A percentile compares a stretch with the other conserved stretches of the same genome.
Conservation (phyloP, 768 basidiomycete species). For the Suillus decipiens region DNA sequence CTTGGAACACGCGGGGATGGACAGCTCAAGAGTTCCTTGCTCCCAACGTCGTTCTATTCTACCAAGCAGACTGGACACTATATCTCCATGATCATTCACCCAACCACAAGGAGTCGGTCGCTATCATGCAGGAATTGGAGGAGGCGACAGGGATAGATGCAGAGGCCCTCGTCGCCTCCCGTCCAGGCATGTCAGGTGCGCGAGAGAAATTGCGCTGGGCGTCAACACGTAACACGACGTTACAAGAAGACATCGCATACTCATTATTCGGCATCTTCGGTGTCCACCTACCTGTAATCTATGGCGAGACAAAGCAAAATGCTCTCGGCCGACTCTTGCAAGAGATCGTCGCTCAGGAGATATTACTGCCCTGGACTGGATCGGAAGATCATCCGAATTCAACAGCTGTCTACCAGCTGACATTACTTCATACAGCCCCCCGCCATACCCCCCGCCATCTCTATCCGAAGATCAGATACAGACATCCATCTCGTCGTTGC, state of each 20-base stretch:
- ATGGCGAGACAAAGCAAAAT: not conserved
- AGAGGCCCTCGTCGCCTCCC: not conserved
- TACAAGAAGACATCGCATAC: not conserved
- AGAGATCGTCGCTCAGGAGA: slow-evolving; percentile 1
- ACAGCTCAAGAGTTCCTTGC: not conserved
- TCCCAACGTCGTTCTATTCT: not conserved
- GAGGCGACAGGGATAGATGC: not conserved
- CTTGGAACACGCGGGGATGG: not conserved
- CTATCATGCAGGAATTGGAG: not conserved
- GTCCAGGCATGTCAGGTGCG: not conserved
- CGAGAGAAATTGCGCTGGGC: not conserved
- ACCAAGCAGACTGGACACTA: not conserved
- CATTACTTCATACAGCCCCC: not conserved
- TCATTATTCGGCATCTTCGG: not conserved
- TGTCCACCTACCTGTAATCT: not conserved
- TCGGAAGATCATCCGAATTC: not conserved
- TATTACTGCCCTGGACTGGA: not conserved
- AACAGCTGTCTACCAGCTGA: not conserved
- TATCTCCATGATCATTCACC: not conserved
- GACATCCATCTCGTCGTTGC: not conserved
- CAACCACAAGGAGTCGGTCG: not conserved
- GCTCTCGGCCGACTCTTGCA: not conserved
- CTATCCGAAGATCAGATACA: not conserved
- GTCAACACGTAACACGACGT: not conserved
- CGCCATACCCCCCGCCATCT: not conserved